Base-by-base conservation (phyloP, 148 eudicot genomes). In the Nyssa sinensis region DNA sequence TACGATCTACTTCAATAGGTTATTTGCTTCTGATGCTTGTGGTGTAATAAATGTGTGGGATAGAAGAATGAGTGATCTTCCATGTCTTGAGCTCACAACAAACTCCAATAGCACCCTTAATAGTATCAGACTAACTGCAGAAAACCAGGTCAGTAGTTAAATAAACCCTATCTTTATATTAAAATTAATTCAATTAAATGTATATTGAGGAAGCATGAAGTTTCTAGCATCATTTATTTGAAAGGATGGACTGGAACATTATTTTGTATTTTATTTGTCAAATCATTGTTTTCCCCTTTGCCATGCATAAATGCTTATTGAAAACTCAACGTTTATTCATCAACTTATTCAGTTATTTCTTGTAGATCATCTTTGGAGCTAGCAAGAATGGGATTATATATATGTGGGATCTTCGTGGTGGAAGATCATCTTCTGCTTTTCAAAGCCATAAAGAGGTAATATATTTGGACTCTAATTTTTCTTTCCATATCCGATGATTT, bases 351-450 rank as follows among this genome's bases (percentile, higher is more conserved):
- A 55, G 17, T 70, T 25, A 33, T 70, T 77, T 25, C 0, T 75
- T 75, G 70, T 84, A 93, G 98, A 77, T 91, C 30, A 75, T 88
- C 68, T 82, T 81, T 84, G 97, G 94, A 62, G 94, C 97, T 78
- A 82, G 87, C 81, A 84, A 84, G 84, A 84, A 82, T 71, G 98
- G 98, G 33, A 74, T 78, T n/a, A 78, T 95, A 78, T 79, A 88
- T 65, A 68, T 86, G 65, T 95, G 98, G 98, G 98, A 95, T 87
- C 89, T 95, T 74, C 94, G 98, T 77, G 97, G 98, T 67, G 98
- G 98, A 85, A 88, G 89, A 80, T 78, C 93, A 65, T 73, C 87
- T 55, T 80, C 90, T 77, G 92, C 92, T 82, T 95, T 95, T 75
- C 86, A 84, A 79, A 89, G 83, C 77, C 87, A 86, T 72, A 90